Evolutionary conservation across 495 filamentous ascomycete genomes (phyloP).

Genomic region (Aspergillus asperescens): DNA sequence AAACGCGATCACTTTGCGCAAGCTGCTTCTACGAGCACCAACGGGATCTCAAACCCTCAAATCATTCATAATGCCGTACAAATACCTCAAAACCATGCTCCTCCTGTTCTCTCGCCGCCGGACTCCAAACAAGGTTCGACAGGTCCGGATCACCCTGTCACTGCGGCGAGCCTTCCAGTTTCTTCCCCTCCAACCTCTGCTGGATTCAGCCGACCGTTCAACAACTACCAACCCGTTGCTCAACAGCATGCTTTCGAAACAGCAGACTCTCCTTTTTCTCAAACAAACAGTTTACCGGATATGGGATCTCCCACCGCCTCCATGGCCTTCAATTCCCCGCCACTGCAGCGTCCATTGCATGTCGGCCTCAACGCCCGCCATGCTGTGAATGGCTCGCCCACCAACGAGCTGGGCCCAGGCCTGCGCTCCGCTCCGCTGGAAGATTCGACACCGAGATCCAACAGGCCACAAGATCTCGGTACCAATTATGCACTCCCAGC

Average conservation of each 20-base stretch:
- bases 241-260: slow-evolving; percentile 15
- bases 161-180: slow-evolving; percentile 1
- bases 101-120: slow-evolving; percentile 8
- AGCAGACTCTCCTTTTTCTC: slow-evolving; percentile 12
- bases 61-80: slow-evolving; percentile 11
- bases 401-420: slow-evolving; percentile 13
- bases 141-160: slow-evolving; percentile 6
- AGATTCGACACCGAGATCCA: not conserved
- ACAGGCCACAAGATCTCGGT: slow-evolving; percentile 12
- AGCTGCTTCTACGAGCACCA: slow-evolving; percentile 19
- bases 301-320: slow-evolving; percentile 17
- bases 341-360: slow-evolving; percentile 13
- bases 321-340: slow-evolving; percentile 17
- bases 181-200: slow-evolving; percentile 16
- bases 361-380: slow-evolving; percentile 3
- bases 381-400: slow-evolving; percentile 16
- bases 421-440: slow-evolving; percentile 10
- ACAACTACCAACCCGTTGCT: slow-evolving; percentile 19
- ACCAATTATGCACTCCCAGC: slow-evolving; percentile 27
- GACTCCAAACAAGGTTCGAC: slow-evolving; percentile 10
- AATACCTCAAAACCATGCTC: slow-evolving; percentile 5
- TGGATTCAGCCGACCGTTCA: slow-evolving; percentile 15
- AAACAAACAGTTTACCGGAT: slow-evolving; percentile 14
- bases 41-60: slow-evolving; percentile 12
- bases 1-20: slow-evolving; percentile 64